Percentiles rank a stretch among this genome's conserved stretches.
phyloP scores from a whole-genome alignment of 495 filamentous ascomycete species.

The Cenococcum geophilum region DNA sequence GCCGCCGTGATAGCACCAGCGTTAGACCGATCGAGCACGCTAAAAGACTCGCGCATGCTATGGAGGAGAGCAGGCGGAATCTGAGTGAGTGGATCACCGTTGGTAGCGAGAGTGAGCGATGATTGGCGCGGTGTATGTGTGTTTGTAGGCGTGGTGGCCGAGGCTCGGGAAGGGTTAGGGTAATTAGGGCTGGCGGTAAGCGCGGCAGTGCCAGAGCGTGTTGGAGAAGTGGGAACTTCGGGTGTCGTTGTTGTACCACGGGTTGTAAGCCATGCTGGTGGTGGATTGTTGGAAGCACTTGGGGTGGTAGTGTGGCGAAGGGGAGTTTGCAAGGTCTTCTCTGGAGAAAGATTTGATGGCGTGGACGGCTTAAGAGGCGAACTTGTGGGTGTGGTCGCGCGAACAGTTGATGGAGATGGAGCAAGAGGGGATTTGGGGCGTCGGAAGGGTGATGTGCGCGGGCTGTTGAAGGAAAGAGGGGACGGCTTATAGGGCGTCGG shows the following conservation, averaged over 20 bases:
- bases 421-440: constrained; percentile 31
- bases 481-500: constrained; percentile 34
- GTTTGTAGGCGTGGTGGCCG: neutral
- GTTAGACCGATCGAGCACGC: constrained; percentile 76
- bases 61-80: constrained; percentile 37
- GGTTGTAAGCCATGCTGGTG: constrained; percentile 29
- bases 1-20: constrained; percentile 68
- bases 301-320: constrained; percentile 24
- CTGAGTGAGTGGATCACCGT: constrained; percentile 28
- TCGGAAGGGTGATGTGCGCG: constrained; percentile 35
- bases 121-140: constrained; percentile 4
- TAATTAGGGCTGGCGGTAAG: neutral
- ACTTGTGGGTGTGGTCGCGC: constrained; percentile 29
- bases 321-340: constrained; percentile 44
- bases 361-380: constrained; percentile 28
- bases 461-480: constrained; percentile 37
- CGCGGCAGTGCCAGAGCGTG: constrained; percentile 8
- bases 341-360: constrained; percentile 7
- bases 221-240: constrained; percentile 24
- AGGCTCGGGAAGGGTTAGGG: neutral
- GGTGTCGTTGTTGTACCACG: constrained; percentile 25
- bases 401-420: constrained; percentile 30
- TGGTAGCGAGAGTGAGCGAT: constrained; percentile 11
- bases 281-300: constrained; percentile 21
- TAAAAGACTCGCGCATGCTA: constrained; percentile 72